phyloP scores from a whole-genome alignment of 2,329 filamentous ascomycete genomes.

The Ceratocystis albifundus region DNA sequence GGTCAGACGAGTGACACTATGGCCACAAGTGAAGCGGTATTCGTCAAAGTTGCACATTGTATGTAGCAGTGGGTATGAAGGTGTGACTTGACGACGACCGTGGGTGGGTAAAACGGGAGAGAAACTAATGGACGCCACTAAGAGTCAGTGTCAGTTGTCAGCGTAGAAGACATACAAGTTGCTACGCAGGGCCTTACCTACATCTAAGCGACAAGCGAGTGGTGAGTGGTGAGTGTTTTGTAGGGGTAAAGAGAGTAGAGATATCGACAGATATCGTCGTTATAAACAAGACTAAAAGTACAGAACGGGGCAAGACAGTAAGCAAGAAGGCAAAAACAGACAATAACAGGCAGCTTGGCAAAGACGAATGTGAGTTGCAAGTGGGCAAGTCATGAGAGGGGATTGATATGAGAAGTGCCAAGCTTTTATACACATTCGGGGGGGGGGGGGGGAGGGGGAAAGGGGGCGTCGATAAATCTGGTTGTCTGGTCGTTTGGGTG shows the following conservation, averaged over 20 bases:
- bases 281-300: neutral
- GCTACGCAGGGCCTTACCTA: too few relatives aligned
- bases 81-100: too few relatives aligned
- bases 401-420: neutral
- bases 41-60: conserved; percentile 62
- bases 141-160: too few relatives aligned
- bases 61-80: conserved; percentile 4
- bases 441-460: too few relatives aligned
- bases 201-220: too few relatives aligned
- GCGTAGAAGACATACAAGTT: too few relatives aligned
- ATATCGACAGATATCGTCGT: neutral
- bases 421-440: neutral
- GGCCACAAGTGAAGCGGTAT: conserved; percentile 54
- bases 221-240: neutral
- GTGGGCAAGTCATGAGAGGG: neutral
- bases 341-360: neutral
- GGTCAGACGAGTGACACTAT: conserved; percentile 48
- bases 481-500: neutral
- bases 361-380: neutral
- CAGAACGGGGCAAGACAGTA: neutral
- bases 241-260: neutral
- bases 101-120: too few relatives aligned
- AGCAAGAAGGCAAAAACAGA: neutral
- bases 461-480: neutral
- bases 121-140: too few relatives aligned